Conservation (phyloP, 306 rosid species). For the Pyrus pyrifolia region DNA sequence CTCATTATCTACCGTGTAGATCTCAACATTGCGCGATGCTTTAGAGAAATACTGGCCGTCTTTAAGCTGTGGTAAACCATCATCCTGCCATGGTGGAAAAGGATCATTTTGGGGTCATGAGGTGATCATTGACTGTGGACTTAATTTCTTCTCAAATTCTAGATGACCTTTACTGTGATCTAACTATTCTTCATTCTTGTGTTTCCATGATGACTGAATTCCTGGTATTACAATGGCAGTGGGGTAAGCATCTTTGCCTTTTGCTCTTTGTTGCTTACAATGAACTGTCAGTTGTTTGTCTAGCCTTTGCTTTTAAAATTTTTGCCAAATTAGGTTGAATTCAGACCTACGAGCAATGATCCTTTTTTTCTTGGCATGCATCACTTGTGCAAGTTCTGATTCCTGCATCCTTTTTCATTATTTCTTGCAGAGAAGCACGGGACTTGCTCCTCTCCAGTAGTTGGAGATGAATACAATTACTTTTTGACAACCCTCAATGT, state of each 20-base stretch:
- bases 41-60: constrained; percentile 82
- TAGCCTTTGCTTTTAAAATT: background rate
- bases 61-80: constrained; percentile 63
- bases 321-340: background rate
- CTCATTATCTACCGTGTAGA: constrained; percentile 40
- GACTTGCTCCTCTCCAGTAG: constrained; percentile 72
- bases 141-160: constrained; percentile 11
- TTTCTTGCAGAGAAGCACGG: constrained; percentile 90
- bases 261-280: constrained; percentile 8
- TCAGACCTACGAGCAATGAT: background rate
- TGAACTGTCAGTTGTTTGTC: background rate
- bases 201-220: constrained; percentile 28
- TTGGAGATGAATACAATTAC: constrained; percentile 64
- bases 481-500: constrained; percentile 62
- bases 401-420: constrained; percentile 12
- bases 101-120: constrained; percentile 98
- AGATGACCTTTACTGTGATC: constrained; percentile 15
- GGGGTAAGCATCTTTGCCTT: constrained; percentile 74
- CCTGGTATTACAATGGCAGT: constrained; percentile 44
- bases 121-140: constrained; percentile 46
- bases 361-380: background rate
- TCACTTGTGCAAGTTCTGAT: background rate
- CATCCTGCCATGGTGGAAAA: constrained; percentile 60
- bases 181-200: constrained; percentile 32
- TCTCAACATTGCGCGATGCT: constrained; percentile 50